A percentile compares a stretch with the other conserved stretches of the same genome.
These are phyloP conservation scores for Waitea zeae DNA, from an alignment of 1,284 basidiomycete genomes.

Conservation along the genomic window DNA sequence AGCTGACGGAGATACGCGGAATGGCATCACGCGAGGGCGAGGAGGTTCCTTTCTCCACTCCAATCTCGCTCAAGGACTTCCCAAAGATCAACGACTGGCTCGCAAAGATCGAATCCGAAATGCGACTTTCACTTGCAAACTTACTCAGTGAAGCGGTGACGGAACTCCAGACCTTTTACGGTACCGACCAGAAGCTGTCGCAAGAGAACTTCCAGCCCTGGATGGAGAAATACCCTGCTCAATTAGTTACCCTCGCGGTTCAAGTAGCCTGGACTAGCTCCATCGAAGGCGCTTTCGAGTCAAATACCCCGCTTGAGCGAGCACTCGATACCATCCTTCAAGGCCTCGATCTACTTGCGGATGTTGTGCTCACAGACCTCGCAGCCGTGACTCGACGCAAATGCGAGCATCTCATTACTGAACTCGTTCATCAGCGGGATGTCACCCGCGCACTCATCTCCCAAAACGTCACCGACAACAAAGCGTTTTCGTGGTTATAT, in stretches of 20 bases:
- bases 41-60: conserved; percentile 69
- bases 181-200: conserved; percentile 32
- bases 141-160: conserved; percentile 65
- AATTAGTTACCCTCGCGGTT: conserved; percentile 86
- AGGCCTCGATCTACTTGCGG: conserved; percentile 86
- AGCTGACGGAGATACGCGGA: conserved; percentile 71
- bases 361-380: conserved; percentile 87
- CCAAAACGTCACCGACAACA: conserved; percentile 44
- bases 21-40: conserved; percentile 95
- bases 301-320: conserved; percentile 34
- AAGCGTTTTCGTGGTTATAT: conserved; percentile 86
- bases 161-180: conserved; percentile 73
- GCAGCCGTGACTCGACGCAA: conserved; percentile 82
- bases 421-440: conserved; percentile 95
- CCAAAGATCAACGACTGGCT: conserved; percentile 99
- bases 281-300: conserved; percentile 61
- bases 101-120: conserved; percentile 81
- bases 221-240: conserved; percentile 90
- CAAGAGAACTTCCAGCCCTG: conserved; percentile 67
- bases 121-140: conserved; percentile 83
- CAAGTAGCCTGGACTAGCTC: conserved; percentile 90
- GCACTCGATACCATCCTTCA: conserved; percentile 67
- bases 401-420: conserved; percentile 97
- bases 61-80: conserved; percentile 81
- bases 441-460: conserved; percentile 73